Conservation (phyloP, 768 basidiomycete genomes). For the Mycena rebaudengoi region DNA sequence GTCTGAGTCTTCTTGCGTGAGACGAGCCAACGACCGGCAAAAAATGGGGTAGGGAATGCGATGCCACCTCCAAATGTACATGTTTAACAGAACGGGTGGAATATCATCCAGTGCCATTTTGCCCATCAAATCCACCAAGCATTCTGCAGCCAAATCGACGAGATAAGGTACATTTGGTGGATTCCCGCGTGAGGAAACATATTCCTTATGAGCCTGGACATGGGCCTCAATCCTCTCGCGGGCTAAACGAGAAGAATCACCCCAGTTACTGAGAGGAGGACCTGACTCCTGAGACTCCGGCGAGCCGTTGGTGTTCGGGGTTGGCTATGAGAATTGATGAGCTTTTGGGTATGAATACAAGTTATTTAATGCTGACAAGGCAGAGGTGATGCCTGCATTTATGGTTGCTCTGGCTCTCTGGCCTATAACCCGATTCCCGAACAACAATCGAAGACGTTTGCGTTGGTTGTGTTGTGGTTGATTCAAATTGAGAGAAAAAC, state of each 20-base stretch:
- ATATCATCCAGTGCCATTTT: background rate
- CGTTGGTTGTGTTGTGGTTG: no score
- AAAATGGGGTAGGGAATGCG: background rate
- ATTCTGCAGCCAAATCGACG: constrained; percentile 13
- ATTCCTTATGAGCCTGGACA: background rate
- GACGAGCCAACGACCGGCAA: background rate
- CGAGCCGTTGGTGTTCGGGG: no score
- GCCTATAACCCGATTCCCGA: no score
- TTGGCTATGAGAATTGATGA: no score
- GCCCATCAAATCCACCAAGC: background rate
- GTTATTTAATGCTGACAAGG: no score
- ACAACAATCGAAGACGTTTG: no score
- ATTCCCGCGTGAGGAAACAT: background rate
- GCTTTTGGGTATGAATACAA: no score
- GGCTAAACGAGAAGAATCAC: background rate
- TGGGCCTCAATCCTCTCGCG: background rate
- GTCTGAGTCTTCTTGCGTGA: background rate
- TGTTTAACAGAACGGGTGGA: background rate
- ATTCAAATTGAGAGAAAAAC: background rate
- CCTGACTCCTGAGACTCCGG: no score
- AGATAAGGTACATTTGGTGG: background rate
- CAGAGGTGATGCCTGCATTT: no score
- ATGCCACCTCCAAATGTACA: background rate
- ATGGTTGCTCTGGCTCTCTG: no score
- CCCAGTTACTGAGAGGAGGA: constrained; percentile 1